phyloP scores from a whole-genome alignment of 2,329 filamentous ascomycete genomes.

The Fusarium denticulatum region DNA sequence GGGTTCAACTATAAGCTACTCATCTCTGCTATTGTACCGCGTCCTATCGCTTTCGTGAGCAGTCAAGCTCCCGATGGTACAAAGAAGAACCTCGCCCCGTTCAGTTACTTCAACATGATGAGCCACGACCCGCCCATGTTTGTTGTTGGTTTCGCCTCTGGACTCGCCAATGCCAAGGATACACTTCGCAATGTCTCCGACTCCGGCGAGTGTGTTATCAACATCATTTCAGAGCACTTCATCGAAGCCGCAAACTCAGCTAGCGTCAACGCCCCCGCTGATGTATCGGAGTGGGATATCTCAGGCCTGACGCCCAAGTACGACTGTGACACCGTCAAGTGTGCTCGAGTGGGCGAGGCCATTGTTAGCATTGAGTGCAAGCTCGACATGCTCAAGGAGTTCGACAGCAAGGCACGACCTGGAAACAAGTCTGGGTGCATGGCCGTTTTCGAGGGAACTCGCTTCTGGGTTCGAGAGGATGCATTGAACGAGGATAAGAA shows the following conservation, averaged over 20 bases:
- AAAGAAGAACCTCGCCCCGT: slow-evolving; percentile 81
- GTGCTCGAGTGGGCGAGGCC: slow-evolving; percentile 81
- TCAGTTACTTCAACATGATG: slow-evolving; percentile 86
- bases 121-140: slow-evolving; percentile 90
- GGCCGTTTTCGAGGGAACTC: slow-evolving; percentile 81
- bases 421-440: slow-evolving; percentile 81
- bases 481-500: slow-evolving; percentile 82
- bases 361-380: slow-evolving; percentile 85
- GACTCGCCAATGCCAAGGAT: slow-evolving; percentile 73
- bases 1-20: slow-evolving; percentile 90
- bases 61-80: slow-evolving; percentile 68
- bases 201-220: slow-evolving; percentile 81
- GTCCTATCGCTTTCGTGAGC: slow-evolving; percentile 77
- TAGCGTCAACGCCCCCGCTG: slow-evolving; percentile 80
- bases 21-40: slow-evolving; percentile 83
- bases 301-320: slow-evolving; percentile 77
- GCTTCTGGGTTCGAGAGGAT: slow-evolving; percentile 91
- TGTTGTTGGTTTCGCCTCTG: slow-evolving; percentile 63
- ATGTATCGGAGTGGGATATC: slow-evolving; percentile 81
- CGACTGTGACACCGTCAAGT: slow-evolving; percentile 71
- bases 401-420: slow-evolving; percentile 74
- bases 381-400: slow-evolving; percentile 79
- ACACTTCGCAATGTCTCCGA: slow-evolving; percentile 78
- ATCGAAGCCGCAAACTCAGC: slow-evolving; percentile 89
- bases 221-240: slow-evolving; percentile 86